Percentiles rank a stretch among this genome's conserved stretches.
phyloP scores from a whole-genome alignment of 768 basidiomycete species.

The Candolleomyces efflorescens region DNA sequence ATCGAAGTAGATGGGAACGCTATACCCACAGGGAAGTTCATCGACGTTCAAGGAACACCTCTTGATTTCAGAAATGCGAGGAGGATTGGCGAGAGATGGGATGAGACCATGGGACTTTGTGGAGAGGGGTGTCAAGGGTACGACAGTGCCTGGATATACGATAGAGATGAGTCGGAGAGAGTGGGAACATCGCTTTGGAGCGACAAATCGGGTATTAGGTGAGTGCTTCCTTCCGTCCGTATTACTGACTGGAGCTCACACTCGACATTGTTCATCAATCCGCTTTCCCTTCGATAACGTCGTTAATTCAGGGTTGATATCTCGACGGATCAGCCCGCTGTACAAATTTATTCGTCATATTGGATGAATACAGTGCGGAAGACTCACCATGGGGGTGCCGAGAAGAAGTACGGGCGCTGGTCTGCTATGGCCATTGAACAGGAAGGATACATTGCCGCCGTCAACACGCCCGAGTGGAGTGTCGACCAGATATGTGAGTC shows the following conservation, averaged over 20 bases:
- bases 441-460: conserved; percentile 49
- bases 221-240: not conserved
- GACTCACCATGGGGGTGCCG: conserved; percentile 43
- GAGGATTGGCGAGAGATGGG: conserved; percentile 30
- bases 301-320: conserved; percentile 37
- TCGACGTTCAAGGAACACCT: conserved; percentile 24
- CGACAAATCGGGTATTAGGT: conserved; percentile 47
- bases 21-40: conserved; percentile 35
- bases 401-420: conserved; percentile 33
- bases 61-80: conserved; percentile 38
- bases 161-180: conserved; percentile 23
- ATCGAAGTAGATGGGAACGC: conserved; percentile 34
- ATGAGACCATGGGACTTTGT: conserved; percentile 25
- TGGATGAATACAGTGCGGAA: conserved; percentile 46
- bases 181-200: conserved; percentile 41
- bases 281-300: no score
- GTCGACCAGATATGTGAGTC: conserved; percentile 50
- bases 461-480: conserved; percentile 52
- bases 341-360: conserved; percentile 46
- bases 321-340: conserved; percentile 45
- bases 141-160: conserved; percentile 49
- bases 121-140: conserved; percentile 43
- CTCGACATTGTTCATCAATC: no score
- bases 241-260: not conserved
- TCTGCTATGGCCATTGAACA: conserved; percentile 51